A percentile compares a stretch with the other conserved stretches of the same genome.
Evolutionary conservation across 2,329 filamentous ascomycete species (phyloP).

Genomic region (Talaromyces piceae): DNA sequence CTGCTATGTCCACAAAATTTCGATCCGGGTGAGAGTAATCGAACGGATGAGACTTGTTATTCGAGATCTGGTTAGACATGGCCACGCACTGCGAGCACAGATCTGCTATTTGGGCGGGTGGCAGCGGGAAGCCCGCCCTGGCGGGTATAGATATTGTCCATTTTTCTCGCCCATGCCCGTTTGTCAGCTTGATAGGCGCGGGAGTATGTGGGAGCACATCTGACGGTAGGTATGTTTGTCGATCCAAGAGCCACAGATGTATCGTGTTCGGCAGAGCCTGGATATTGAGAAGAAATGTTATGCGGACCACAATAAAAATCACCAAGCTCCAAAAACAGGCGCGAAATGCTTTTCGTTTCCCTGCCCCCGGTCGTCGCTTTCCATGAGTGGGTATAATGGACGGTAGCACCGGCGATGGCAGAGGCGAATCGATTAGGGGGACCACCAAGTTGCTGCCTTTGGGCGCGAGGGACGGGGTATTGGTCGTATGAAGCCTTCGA

Average conservation of each 20-base stretch:
- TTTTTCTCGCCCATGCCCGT: conserved; percentile 49
- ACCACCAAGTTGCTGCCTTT: conserved; percentile 30
- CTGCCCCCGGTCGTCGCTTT: conserved; percentile 51
- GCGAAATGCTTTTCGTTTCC: conserved; percentile 52
- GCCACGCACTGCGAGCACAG: conserved; percentile 63
- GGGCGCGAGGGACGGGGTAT: conserved; percentile 12
- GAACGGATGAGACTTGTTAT: conserved; percentile 40
- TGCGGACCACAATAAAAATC: conserved; percentile 40
- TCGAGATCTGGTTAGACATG: conserved; percentile 52
- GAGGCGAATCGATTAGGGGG: conserved; percentile 61
- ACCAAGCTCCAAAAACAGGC: conserved; percentile 49
- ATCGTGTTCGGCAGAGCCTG: not conserved
- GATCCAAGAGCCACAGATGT: conserved; percentile 20
- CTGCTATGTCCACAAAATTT: conserved; percentile 66
- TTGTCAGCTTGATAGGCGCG: conserved; percentile 50
- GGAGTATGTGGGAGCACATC: conserved; percentile 63
- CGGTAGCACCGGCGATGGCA: conserved; percentile 63
- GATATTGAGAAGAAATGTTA: not conserved
- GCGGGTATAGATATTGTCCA: conserved; percentile 79
- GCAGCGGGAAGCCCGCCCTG: conserved; percentile 58
- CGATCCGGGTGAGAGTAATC: conserved; percentile 57
- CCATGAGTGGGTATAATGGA: conserved; percentile 59
- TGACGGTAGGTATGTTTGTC: conserved; percentile 33
- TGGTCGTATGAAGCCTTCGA: conserved; percentile 15
- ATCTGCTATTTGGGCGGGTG: conserved; percentile 57